A percentile compares a stretch with the other conserved stretches of the same genome.
Evolutionary conservation across 345 rosid species (phyloP).

Genomic region (Cardamine chenopodiifolia): DNA sequence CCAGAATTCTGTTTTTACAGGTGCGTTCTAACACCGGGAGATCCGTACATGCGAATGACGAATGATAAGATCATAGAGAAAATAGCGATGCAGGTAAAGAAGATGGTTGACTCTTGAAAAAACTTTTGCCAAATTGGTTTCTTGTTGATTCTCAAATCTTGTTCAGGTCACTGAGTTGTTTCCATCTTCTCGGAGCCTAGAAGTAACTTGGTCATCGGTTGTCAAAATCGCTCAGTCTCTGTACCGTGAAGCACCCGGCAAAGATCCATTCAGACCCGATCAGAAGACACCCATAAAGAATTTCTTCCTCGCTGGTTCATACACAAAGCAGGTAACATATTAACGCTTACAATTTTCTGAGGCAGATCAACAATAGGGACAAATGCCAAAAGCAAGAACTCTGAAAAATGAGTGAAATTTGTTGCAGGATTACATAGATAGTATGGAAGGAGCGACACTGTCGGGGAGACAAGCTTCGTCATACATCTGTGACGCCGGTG

Average conservation of each 20-base stretch:
- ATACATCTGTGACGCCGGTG: conserved; percentile 79
- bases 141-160: conserved; percentile 3
- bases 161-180: conserved; percentile 74
- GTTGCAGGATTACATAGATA: conserved; percentile 92
- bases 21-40: conserved; percentile 93
- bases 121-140: neutral
- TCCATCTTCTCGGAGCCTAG: conserved; percentile 88
- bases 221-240: conserved; percentile 93
- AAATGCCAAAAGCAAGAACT: conserved; percentile 9
- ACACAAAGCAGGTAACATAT: conserved; percentile 84
- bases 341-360: neutral
- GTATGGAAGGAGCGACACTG: conserved; percentile 97
- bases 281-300: conserved; percentile 90
- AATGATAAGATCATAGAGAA: conserved; percentile 83
- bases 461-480: conserved; percentile 96
- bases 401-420: neutral
- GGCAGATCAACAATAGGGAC: neutral
- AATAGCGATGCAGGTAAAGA: conserved; percentile 83
- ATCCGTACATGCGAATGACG: conserved; percentile 88
- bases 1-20: conserved; percentile 45
- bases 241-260: conserved; percentile 93
- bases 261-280: conserved; percentile 97
- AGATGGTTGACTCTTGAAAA: neutral
- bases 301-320: conserved; percentile 95
- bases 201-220: conserved; percentile 90